phyloP scores from a whole-genome alignment of 768 basidiomycete species.

The Basidioascus undulatus region DNA sequence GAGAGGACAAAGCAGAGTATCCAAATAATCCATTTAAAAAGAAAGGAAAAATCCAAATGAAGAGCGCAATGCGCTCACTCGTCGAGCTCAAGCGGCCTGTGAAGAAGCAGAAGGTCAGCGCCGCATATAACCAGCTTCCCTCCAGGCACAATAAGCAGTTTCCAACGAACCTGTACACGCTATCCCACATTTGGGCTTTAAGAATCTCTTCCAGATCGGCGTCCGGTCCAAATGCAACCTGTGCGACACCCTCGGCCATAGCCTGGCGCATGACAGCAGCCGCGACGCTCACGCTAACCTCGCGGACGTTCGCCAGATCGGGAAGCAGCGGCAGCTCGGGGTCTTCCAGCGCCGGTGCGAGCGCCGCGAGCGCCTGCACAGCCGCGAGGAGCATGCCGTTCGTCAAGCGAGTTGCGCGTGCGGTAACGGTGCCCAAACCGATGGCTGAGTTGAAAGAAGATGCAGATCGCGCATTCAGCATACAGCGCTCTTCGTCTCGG shows the following conservation, averaged over 20 bases:
- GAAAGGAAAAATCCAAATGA: no score
- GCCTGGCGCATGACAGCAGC: conserved; percentile 56
- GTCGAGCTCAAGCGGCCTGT: no score
- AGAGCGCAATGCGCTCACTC: no score
- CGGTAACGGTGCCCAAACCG: conserved; percentile 31
- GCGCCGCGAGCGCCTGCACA: conserved; percentile 41
- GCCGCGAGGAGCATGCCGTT: conserved; percentile 69
- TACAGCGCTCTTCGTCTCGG: no score
- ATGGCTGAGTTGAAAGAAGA: no score
- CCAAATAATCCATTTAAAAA: no score
- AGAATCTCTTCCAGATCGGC: conserved; percentile 32
- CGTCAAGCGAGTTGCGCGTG: conserved; percentile 35
- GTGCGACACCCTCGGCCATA: conserved; percentile 41
- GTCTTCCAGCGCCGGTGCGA: conserved; percentile 46
- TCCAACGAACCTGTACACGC: conserved; percentile 35
- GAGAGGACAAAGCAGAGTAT: no score
- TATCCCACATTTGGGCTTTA: no score
- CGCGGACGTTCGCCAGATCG: conserved; percentile 44
- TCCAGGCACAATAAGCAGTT: no score
- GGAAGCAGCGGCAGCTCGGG: conserved; percentile 53
- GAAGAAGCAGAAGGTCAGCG: no score
- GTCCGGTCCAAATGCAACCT: conserved; percentile 34
- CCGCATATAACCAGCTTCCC: no score
- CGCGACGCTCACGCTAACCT: conserved; percentile 53
- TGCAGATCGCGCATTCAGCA: neutral